Evolutionary conservation across 1,284 basidiomycete genomes (phyloP).

Genomic region (Inonotus hispidus): DNA sequence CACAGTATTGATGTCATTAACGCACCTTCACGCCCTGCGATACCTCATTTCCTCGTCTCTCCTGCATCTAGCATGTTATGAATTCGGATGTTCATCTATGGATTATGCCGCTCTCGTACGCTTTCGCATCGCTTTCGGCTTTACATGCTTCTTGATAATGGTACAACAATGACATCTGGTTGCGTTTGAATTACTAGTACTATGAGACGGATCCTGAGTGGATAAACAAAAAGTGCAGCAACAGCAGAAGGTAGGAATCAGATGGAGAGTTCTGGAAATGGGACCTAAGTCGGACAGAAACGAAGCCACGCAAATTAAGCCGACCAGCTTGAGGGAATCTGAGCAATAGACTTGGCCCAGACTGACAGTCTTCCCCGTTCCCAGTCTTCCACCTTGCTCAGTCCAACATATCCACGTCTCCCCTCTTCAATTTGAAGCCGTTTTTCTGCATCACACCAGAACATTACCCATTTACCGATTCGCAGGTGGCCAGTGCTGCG

Average conservation of each 20-base stretch:
- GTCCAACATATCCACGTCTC: conserved; percentile 50
- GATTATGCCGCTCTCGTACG: not conserved
- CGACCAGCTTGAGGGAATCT: conserved; percentile 80
- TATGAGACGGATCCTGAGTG: not conserved
- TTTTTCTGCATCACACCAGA: conserved; percentile 98
- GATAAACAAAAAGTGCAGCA: not conserved
- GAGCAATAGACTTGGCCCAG: conserved; percentile 73
- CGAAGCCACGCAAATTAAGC: conserved; percentile 23
- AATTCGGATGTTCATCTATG: conserved; percentile 2
- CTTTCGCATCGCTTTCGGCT: conserved; percentile 4
- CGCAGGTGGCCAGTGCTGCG: conserved; percentile 87
- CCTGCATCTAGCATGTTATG: conserved; percentile 4
- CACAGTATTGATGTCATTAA: not conserved
- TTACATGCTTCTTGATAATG: conserved; percentile 1
- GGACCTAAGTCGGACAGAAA: not conserved
- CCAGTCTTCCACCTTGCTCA: conserved; percentile 77
- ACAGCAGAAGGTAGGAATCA: not conserved
- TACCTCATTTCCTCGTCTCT: not conserved
- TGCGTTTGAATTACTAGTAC: not conserved
- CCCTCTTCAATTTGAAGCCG: conserved; percentile 63
- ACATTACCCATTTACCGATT: conserved; percentile 84
- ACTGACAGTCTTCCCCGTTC: conserved; percentile 70
- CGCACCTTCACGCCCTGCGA: not conserved
- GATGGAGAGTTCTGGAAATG: not conserved
- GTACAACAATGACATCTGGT: conserved; percentile 10